These are phyloP conservation scores for Verticillium klebahnii DNA, from an alignment of 2,329 filamentous ascomycete species.

Conservation along the genomic window DNA sequence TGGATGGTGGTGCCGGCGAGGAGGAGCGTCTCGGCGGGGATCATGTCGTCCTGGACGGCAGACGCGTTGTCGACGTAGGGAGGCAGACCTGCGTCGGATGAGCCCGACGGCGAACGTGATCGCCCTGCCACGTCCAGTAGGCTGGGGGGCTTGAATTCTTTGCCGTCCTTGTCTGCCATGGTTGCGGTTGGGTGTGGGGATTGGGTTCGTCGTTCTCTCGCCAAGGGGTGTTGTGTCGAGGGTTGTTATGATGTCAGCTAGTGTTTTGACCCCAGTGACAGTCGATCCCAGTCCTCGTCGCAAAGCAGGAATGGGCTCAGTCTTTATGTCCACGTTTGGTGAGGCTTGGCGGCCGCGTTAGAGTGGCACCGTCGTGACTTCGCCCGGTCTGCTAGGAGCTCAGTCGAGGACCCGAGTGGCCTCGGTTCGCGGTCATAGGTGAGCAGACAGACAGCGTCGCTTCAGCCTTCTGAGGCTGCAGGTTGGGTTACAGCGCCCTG, in stretches of 20 bases:
- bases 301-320: background rate
- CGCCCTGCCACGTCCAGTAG: background rate
- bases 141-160: background rate
- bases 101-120: background rate
- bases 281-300: too few relatives aligned
- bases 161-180: background rate
- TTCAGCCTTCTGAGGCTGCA: background rate
- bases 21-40: slow-evolving; percentile 26
- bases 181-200: background rate
- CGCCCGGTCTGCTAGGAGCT: too few relatives aligned
- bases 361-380: background rate
- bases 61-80: slow-evolving; percentile 4
- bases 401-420: background rate
- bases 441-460: background rate
- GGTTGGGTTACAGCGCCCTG: background rate
- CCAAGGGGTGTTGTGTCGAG: too few relatives aligned
- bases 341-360: background rate
- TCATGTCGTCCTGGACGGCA: slow-evolving; percentile 8
- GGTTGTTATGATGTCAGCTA: too few relatives aligned
- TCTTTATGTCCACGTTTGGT: background rate
- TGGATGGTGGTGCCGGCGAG: slow-evolving; percentile 28
- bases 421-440: background rate
- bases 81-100: background rate
- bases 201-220: too few relatives aligned
- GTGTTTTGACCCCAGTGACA: background rate